These are phyloP conservation scores for Zygosaccharomyces pseudobailii DNA, from an alignment of 1,139 yeast genomes.

Conservation along the genomic window DNA sequence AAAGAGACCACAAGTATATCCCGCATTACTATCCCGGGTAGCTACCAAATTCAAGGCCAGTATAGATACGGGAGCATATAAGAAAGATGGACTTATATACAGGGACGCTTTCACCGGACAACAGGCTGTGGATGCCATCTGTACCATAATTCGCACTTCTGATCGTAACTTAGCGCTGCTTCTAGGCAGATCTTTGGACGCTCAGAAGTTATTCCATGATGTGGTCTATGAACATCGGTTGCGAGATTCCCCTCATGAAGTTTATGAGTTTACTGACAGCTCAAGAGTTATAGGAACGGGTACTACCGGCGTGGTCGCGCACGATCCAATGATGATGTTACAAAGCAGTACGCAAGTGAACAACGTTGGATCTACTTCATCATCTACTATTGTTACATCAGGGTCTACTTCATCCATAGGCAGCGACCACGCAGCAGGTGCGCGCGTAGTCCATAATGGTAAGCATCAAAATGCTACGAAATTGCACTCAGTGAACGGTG, in stretches of 20 bases:
- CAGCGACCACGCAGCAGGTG: conserved; percentile 9
- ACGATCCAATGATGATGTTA: conserved; percentile 26
- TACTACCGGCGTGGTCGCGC: conserved; percentile 18
- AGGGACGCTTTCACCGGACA: conserved; percentile 93
- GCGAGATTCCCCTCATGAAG: conserved; percentile 81
- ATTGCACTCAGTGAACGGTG: conserved; percentile 64
- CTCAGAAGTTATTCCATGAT: conserved; percentile 91
- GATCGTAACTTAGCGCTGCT: conserved; percentile 87
- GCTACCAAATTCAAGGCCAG: conserved; percentile 73
- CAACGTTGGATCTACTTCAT: conserved; percentile 7
- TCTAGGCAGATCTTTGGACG: conserved; percentile 88
- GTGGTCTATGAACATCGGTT: conserved; percentile 91
- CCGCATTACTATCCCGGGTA: conserved; percentile 82
- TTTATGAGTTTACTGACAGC: conserved; percentile 75
- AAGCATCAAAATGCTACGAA: conserved; percentile 18
- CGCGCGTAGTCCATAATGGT: background rate
- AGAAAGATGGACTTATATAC: conserved; percentile 91
- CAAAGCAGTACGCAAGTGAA: conserved; percentile 14
- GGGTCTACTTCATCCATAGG: conserved; percentile 10
- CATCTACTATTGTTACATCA: conserved; percentile 10
- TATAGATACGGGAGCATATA: conserved; percentile 68
- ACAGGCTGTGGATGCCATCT: conserved; percentile 86
- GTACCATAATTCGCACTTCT: conserved; percentile 79
- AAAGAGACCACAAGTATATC: conserved; percentile 49
- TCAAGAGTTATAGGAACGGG: conserved; percentile 32